Percentiles rank a stretch among this genome's conserved stretches.
phyloP scores from a whole-genome alignment of 192 early-diverging fungal species.

The Backusella macrospora region DNA sequence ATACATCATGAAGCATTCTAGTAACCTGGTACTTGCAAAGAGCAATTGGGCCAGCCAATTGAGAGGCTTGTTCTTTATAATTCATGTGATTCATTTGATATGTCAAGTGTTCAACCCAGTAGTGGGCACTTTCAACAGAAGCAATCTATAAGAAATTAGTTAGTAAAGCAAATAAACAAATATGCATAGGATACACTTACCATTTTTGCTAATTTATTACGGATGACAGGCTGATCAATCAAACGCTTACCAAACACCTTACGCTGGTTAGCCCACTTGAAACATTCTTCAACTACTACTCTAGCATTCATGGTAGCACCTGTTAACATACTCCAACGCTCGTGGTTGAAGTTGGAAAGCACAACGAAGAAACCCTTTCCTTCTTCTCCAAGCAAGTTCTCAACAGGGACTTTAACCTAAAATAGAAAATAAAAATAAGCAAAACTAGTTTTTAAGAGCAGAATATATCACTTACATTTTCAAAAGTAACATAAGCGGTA shows the following conservation, averaged over 20 bases:
- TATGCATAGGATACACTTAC: background rate
- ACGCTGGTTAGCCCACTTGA: conserved; percentile 74
- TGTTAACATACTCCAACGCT: conserved; percentile 58
- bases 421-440: background rate
- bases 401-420: conserved; percentile 68
- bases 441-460: background rate
- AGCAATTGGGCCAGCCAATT: conserved; percentile 68
- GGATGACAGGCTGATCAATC: conserved; percentile 74
- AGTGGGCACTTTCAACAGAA: conserved; percentile 52
- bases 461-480: conserved; percentile 47
- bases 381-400: conserved; percentile 69
- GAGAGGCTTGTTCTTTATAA: conserved; percentile 61
- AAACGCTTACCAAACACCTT: conserved; percentile 71
- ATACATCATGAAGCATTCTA: conserved; percentile 58
- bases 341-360: conserved; percentile 77
- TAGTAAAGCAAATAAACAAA: background rate
- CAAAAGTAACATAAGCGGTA: conserved; percentile 66
- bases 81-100: conserved; percentile 70
- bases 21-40: conserved; percentile 61
- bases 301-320: conserved; percentile 41
- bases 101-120: conserved; percentile 63
- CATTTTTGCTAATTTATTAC: conserved; percentile 69
- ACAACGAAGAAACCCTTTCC: conserved; percentile 66
- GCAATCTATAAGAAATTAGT: conserved; percentile 31
- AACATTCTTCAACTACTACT: conserved; percentile 57